These are phyloP conservation scores for Moesziomyces aphidis DNA, from an alignment of 1,284 basidiomycete species.

Conservation along the genomic window DNA sequence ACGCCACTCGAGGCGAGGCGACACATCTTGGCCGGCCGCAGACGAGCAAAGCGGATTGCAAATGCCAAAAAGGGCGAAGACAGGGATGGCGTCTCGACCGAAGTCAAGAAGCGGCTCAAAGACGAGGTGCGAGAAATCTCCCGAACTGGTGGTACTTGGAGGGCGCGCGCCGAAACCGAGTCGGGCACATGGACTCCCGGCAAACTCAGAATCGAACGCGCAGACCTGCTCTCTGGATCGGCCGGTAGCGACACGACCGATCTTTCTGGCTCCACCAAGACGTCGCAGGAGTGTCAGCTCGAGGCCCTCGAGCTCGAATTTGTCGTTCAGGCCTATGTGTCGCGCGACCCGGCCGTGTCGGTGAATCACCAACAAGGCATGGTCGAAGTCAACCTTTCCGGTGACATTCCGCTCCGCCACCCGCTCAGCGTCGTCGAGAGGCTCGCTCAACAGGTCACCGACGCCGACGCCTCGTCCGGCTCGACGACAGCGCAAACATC, in stretches of 20 bases:
- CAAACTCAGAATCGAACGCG: slow-evolving; percentile 26
- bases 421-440: slow-evolving; percentile 35
- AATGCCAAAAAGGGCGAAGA: slow-evolving; percentile 51
- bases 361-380: slow-evolving; percentile 35
- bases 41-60: slow-evolving; percentile 65
- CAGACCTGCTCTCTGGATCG: slow-evolving; percentile 26
- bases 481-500: slow-evolving; percentile 1
- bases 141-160: slow-evolving; percentile 34
- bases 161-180: slow-evolving; percentile 27
- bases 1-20: slow-evolving; percentile 67
- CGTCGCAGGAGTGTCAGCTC: slow-evolving; percentile 33
- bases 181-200: slow-evolving; percentile 30
- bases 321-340: slow-evolving; percentile 41
- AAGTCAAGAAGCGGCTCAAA: slow-evolving; percentile 53
- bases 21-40: slow-evolving; percentile 68
- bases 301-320: slow-evolving; percentile 48
- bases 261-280: slow-evolving; percentile 3
- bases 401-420: slow-evolving; percentile 42
- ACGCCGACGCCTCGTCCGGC: slow-evolving; percentile 3
- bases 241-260: slow-evolving; percentile 24
- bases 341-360: slow-evolving; percentile 36
- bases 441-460: slow-evolving; percentile 32
- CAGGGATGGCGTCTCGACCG: slow-evolving; percentile 46
- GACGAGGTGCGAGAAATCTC: slow-evolving; percentile 53
- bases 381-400: slow-evolving; percentile 43